phyloP scores from a whole-genome alignment of 73 alveolate genomes.

The Tetrahymena malaccensis region DNA sequence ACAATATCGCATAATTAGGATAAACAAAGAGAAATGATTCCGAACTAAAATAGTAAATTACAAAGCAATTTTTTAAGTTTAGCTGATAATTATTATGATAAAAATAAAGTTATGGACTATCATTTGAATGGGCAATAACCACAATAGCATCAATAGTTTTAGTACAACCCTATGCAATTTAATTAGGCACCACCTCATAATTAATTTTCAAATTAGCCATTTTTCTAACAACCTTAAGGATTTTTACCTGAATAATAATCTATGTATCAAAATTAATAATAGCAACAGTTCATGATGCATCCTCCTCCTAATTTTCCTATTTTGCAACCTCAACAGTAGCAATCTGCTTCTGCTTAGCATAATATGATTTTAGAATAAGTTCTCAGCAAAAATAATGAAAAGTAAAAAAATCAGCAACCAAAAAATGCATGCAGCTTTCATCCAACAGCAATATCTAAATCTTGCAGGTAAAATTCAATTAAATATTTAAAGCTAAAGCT shows the following conservation, averaged over 20 bases:
- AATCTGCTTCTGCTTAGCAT: background rate
- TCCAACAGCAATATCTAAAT: background rate
- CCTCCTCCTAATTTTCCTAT: background rate
- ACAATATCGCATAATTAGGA: background rate
- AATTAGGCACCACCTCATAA: background rate
- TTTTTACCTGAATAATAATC: background rate
- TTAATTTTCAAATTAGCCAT: background rate
- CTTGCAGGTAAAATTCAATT: background rate
- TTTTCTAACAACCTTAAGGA: background rate
- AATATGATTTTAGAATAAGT: background rate
- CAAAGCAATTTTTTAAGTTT: background rate
- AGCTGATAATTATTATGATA: background rate
- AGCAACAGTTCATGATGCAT: background rate
- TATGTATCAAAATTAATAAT: background rate
- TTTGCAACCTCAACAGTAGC: background rate
- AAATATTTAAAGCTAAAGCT: background rate
- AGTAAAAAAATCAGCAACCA: background rate
- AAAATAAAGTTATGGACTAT: background rate
- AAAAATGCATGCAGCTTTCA: background rate
- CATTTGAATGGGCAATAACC: background rate
- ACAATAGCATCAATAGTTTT: background rate
- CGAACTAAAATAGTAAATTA: background rate
- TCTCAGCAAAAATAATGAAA: background rate
- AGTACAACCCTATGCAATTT: background rate
- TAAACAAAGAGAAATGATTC: background rate